These are phyloP conservation scores for Penicillium sp. DNA, from an alignment of 2,329 filamentous ascomycete genomes.

Conservation along the genomic window DNA sequence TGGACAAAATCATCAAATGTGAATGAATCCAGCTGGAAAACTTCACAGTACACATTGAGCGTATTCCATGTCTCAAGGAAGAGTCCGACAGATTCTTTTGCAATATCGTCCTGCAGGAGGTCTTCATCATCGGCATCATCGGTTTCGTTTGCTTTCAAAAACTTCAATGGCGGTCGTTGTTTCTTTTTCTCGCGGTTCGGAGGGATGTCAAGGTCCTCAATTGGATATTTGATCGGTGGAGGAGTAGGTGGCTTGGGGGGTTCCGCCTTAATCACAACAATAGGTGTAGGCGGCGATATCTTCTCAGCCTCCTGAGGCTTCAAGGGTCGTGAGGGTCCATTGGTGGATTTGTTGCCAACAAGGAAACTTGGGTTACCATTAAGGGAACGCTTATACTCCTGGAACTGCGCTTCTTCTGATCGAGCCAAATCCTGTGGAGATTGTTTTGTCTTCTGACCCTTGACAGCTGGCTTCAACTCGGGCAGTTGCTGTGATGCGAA, in stretches of 20 bases:
- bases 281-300: conserved; percentile 38
- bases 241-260: conserved; percentile 66
- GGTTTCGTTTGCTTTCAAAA: conserved; percentile 70
- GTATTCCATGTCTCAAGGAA: conserved; percentile 95
- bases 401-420: conserved; percentile 51
- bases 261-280: conserved; percentile 52
- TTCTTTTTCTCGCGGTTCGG: conserved; percentile 66
- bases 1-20: conserved; percentile 97
- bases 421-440: conserved; percentile 52
- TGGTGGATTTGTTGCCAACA: conserved; percentile 32
- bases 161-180: conserved; percentile 76
- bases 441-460: conserved; percentile 68
- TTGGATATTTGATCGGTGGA: conserved; percentile 87
- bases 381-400: conserved; percentile 54
- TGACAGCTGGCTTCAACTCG: conserved; percentile 74
- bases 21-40: conserved; percentile 93
- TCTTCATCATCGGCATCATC: conserved; percentile 54
- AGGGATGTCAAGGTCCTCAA: conserved; percentile 86
- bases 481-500: conserved; percentile 64
- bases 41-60: conserved; percentile 95
- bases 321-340: conserved; percentile 36
- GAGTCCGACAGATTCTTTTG: conserved; percentile 83
- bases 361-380: conserved; percentile 51
- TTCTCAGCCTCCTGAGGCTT: conserved; percentile 41
- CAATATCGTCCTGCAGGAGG: conserved; percentile 58